Evolutionary conservation across 805 yeast genomes (phyloP).

Genomic region (Candida fluviatilis): DNA sequence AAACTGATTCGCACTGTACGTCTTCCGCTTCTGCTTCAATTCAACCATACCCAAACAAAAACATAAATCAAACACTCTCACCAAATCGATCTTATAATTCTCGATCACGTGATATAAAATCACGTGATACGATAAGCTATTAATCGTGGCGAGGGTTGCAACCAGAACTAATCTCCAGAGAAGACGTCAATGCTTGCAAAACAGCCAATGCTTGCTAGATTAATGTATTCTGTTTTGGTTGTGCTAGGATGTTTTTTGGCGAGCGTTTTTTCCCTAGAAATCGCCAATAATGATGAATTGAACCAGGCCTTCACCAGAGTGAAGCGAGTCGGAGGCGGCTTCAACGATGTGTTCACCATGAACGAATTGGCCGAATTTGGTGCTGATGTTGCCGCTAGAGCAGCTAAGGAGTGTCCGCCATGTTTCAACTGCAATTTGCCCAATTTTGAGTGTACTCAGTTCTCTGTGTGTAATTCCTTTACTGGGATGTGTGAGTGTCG

Average conservation of each 20-base stretch:
- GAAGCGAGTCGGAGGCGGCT: slow-evolving; percentile 15
- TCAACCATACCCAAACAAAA: neutral
- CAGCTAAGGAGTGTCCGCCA: slow-evolving; percentile 64
- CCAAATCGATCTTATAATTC: too few relatives aligned
- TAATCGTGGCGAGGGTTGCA: too few relatives aligned
- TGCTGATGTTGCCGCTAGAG: slow-evolving; percentile 8
- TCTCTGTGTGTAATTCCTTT: slow-evolving; percentile 78
- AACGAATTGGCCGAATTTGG: slow-evolving; percentile 1
- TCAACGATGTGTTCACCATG: slow-evolving; percentile 23
- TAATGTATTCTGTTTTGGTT: neutral
- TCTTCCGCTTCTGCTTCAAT: slow-evolving; percentile 8
- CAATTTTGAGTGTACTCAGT: slow-evolving; percentile 85
- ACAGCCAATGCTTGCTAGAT: too few relatives aligned
- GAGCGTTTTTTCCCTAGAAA: slow-evolving; percentile 2
- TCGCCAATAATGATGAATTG: slow-evolving; percentile 7
- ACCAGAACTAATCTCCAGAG: too few relatives aligned
- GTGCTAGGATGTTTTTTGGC: neutral
- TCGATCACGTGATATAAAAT: too few relatives aligned
- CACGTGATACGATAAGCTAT: too few relatives aligned
- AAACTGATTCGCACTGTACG: slow-evolving; percentile 15
- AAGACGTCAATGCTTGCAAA: neutral
- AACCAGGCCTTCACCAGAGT: slow-evolving; percentile 16
- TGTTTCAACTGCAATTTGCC: slow-evolving; percentile 95
- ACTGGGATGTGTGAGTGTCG: slow-evolving; percentile 93
- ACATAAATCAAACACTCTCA: too few relatives aligned